A percentile compares a stretch with the other conserved stretches of the same genome.
These are phyloP conservation scores for Piper betle DNA, from an alignment of 164 flowering plant species.

Conservation along the genomic window DNA sequence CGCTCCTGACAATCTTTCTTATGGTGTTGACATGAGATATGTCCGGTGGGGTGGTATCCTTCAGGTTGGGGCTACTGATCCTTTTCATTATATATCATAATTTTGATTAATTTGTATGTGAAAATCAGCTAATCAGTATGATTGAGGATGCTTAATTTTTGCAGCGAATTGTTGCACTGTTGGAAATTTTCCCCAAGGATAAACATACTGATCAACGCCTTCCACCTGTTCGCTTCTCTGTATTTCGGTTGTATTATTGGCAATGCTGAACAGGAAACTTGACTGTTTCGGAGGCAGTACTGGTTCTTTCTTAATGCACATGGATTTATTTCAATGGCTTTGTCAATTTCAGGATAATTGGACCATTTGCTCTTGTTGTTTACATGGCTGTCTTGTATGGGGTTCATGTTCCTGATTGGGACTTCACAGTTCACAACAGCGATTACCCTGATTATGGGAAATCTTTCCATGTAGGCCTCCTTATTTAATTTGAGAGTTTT, in stretches of 20 bases:
- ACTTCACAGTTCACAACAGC: conserved; percentile 36
- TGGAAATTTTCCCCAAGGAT: conserved; percentile 47
- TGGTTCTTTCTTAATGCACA: neutral
- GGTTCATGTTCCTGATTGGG: conserved; percentile 83
- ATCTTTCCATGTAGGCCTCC: conserved; percentile 14
- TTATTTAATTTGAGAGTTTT: neutral
- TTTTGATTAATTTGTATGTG: neutral
- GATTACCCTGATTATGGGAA: conserved; percentile 48
- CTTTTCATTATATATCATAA: neutral
- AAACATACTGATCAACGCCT: conserved; percentile 12
- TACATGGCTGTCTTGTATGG: conserved; percentile 61
- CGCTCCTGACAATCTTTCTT: conserved; percentile 71
- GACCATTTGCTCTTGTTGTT: conserved; percentile 39
- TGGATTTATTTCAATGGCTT: neutral
- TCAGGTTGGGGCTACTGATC: conserved; percentile 37
- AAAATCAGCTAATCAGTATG: neutral
- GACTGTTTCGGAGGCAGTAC: too few relatives aligned
- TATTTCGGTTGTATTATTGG: conserved; percentile 47
- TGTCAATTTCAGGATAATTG: conserved; percentile 43
- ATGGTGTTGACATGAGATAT: conserved; percentile 71
- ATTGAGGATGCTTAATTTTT: conserved; percentile 7
- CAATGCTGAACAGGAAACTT: conserved; percentile 42
- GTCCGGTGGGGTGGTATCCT: conserved; percentile 86
- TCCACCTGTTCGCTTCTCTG: conserved; percentile 23
- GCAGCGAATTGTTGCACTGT: conserved; percentile 72